Percentiles rank a stretch among this genome's conserved stretches.
phyloP scores from a whole-genome alignment of 495 filamentous ascomycete genomes.

The Penicillium crystallinum region DNA sequence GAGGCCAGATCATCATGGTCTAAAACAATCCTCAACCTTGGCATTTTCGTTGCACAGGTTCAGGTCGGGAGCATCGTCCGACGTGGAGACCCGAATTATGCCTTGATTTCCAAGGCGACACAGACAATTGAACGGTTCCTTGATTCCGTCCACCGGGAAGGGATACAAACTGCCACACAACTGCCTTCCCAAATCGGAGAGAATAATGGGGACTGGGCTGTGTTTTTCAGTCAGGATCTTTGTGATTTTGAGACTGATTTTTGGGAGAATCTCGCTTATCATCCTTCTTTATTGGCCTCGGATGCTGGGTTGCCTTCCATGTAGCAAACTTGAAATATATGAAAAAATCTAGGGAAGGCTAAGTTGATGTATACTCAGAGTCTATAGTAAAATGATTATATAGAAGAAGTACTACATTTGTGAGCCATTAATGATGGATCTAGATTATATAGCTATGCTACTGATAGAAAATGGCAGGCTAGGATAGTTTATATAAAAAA shows the following conservation, averaged over 20 bases:
- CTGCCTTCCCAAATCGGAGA: constrained; percentile 5
- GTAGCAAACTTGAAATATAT: too few species aligned
- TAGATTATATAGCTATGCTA: not conserved
- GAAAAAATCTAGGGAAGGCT: too few species aligned
- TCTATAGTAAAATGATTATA: too few species aligned
- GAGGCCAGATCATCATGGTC: constrained; percentile 17
- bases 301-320: constrained; percentile 18
- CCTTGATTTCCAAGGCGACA: constrained; percentile 26
- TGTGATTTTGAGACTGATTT: constrained; percentile 31
- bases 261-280: constrained; percentile 30
- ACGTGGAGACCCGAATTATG: constrained; percentile 33
- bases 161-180: constrained; percentile 4
- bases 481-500: not conserved
- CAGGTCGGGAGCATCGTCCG: constrained; percentile 31
- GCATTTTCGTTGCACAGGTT: constrained; percentile 37
- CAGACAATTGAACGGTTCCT: constrained; percentile 30
- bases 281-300: constrained; percentile 24
- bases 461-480: not conserved
- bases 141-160: constrained; percentile 26
- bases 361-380: too few species aligned
- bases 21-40: constrained; percentile 30
- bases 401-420: not conserved
- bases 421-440: not conserved
- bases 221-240: constrained; percentile 26
- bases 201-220: constrained; percentile 24